Evolutionary conservation across 176 grass and related monocot species (phyloP).

Genomic region (Carex cristatella): DNA sequence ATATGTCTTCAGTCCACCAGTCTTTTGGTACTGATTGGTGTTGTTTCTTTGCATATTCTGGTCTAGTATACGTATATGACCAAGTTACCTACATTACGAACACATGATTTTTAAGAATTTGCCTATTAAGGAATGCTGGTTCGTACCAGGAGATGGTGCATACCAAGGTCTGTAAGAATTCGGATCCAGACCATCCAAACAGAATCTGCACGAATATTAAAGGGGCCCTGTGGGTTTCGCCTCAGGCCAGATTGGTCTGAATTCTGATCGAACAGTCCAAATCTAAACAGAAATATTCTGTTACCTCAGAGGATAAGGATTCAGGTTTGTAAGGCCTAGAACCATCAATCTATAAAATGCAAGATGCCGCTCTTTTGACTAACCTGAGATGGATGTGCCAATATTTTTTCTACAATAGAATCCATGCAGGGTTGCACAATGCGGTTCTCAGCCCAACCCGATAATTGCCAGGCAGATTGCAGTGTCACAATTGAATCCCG

Average conservation of each 20-base stretch:
- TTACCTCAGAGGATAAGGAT: too few relatives aligned
- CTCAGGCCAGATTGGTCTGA: too few relatives aligned
- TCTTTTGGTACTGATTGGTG: conserved; percentile 69
- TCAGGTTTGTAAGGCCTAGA: not conserved
- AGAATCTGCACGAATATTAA: too few relatives aligned
- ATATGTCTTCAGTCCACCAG: conserved; percentile 97
- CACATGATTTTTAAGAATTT: not conserved
- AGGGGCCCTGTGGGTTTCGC: too few relatives aligned
- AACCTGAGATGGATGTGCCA: conserved; percentile 52
- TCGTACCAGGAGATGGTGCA: not conserved
- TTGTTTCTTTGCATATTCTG: conserved; percentile 45
- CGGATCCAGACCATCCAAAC: too few relatives aligned
- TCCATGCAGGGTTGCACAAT: conserved; percentile 78
- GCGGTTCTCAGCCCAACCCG: conserved; percentile 80
- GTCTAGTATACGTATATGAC: conserved; percentile 86
- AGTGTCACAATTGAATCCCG: conserved; percentile 58
- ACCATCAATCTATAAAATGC: not conserved
- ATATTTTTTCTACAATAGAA: conserved; percentile 82
- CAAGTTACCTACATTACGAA: conserved; percentile 45
- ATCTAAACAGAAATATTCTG: too few relatives aligned
- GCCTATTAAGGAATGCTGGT: not conserved
- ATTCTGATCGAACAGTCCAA: too few relatives aligned
- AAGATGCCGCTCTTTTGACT: not conserved
- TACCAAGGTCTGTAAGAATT: not conserved
- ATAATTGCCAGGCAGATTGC: conserved; percentile 48